Evolutionary conservation across 1,284 basidiomycete genomes (phyloP).

Genomic region (Microbotryum saponariae): DNA sequence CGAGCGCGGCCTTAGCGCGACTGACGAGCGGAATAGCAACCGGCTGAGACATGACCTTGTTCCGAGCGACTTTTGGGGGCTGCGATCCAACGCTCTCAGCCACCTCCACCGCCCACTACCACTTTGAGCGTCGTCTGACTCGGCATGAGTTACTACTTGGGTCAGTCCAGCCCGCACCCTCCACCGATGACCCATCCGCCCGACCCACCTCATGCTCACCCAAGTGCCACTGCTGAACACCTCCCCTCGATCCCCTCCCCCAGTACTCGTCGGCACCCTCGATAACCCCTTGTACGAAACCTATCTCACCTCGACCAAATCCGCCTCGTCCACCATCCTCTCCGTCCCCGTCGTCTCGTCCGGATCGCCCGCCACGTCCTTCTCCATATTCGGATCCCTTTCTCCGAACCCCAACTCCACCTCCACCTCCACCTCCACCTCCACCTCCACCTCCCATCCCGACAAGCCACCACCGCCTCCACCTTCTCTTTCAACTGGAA

Average conservation of each 20-base stretch:
- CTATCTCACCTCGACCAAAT: slow-evolving; percentile 32
- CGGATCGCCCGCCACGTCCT: slow-evolving; percentile 13
- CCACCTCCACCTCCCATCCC: background rate
- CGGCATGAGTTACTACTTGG: slow-evolving; percentile 26
- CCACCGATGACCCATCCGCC: background rate
- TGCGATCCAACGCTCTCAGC: no score
- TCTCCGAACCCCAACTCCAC: background rate
- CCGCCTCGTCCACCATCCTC: slow-evolving; percentile 17
- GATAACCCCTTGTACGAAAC: slow-evolving; percentile 39
- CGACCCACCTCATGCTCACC: background rate
- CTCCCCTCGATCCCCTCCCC: background rate
- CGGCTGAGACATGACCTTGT: no score
- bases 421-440: background rate
- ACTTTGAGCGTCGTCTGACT: no score
- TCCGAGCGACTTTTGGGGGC: no score
- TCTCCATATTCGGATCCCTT: slow-evolving; percentile 30
- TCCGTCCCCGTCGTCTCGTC: slow-evolving; percentile 11
- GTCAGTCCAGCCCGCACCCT: slow-evolving; percentile 2
- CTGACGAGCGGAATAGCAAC: no score
- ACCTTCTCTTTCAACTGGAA: no score
- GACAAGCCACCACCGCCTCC: no score
- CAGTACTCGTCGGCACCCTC: slow-evolving; percentile 34
- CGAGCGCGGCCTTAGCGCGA: no score
- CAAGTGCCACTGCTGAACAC: no score
- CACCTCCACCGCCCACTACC: no score